Percentiles rank a stretch among this genome's conserved stretches.
Conservation (phyloP, 2,329 filamentous ascomycete genomes). For the Ampelomyces quisqualis region DNA sequence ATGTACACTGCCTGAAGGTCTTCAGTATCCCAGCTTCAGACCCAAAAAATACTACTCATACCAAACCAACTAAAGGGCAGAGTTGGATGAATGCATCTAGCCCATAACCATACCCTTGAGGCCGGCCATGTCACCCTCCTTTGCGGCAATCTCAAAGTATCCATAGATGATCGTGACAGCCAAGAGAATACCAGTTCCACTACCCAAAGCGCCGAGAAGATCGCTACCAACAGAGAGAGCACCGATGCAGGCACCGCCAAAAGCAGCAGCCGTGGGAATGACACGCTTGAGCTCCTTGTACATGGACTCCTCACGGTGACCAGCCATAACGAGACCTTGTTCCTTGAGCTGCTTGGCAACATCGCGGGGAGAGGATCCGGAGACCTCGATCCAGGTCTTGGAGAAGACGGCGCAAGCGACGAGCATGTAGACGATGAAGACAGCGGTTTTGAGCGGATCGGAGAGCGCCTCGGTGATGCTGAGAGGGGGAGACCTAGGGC, state of each 20-base stretch:
- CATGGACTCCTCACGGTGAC: conserved; percentile 99
- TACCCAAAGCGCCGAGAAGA: conserved; percentile 91
- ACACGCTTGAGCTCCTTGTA: conserved; percentile 99
- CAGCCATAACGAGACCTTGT: conserved; percentile 98
- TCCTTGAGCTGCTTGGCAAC: conserved; percentile 99
- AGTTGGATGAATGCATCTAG: too few species aligned
- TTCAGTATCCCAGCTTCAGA: background rate
- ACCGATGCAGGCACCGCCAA: conserved; percentile 98
- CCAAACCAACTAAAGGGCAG: conserved; percentile 1
- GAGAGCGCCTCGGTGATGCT: conserved; percentile 97
- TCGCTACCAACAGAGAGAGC: conserved; percentile 94
- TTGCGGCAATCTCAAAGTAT: conserved; percentile 98
- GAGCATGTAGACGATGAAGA: conserved; percentile 98
- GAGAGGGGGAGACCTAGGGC: conserved; percentile 71
- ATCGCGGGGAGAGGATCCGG: conserved; percentile 93
- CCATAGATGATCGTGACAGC: conserved; percentile 99
- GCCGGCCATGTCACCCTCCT: conserved; percentile 91
- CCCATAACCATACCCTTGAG: conserved; percentile 66
- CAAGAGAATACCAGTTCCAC: conserved; percentile 94
- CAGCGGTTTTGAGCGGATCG: conserved; percentile 92
- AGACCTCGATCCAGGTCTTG: conserved; percentile 99
- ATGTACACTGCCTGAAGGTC: conserved; percentile 2
- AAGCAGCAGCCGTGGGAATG: conserved; percentile 95
- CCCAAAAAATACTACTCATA: background rate
- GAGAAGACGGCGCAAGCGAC: conserved; percentile 97